Evolutionary conservation across 2,329 filamentous ascomycete species (phyloP).

Genomic region (Periconia sp.): DNA sequence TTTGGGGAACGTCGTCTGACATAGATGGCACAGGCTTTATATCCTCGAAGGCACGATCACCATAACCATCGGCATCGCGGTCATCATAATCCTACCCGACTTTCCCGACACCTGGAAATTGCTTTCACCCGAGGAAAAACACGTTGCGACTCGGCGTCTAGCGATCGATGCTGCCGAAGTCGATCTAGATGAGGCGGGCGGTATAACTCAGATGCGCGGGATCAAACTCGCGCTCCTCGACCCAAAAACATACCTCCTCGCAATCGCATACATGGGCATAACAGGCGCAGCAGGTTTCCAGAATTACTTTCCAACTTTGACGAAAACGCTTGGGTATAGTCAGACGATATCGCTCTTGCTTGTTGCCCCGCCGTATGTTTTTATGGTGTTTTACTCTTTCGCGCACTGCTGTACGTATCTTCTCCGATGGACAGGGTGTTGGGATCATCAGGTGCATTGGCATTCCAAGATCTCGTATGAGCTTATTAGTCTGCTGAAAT

Average conservation of each 20-base stretch:
- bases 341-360: constrained; percentile 58
- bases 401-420: constrained; percentile 32
- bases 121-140: constrained; percentile 46
- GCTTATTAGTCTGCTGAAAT: too few relatives aligned
- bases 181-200: constrained; percentile 52
- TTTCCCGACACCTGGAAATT: constrained; percentile 46
- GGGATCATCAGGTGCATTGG: too few relatives aligned
- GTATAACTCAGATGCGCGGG: constrained; percentile 52
- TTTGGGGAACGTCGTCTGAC: too few relatives aligned
- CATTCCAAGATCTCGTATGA: too few relatives aligned
- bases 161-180: constrained; percentile 49
- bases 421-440: too few relatives aligned
- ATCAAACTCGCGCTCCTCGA: constrained; percentile 56
- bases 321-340: constrained; percentile 55
- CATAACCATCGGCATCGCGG: constrained; percentile 34
- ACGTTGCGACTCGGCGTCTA: constrained; percentile 49
- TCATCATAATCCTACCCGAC: constrained; percentile 41
- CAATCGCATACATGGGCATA: constrained; percentile 52
- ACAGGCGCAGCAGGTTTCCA: constrained; percentile 56
- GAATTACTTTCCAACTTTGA: constrained; percentile 60
- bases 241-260: constrained; percentile 53
- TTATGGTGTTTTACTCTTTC: constrained; percentile 54
- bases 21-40: constrained; percentile 23
- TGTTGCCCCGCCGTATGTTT: constrained; percentile 61
- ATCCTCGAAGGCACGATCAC: constrained; percentile 44